Conservation (phyloP, 352 stramenopile genomes). For the Hyaloperonospora arabidopsidis region DNA sequence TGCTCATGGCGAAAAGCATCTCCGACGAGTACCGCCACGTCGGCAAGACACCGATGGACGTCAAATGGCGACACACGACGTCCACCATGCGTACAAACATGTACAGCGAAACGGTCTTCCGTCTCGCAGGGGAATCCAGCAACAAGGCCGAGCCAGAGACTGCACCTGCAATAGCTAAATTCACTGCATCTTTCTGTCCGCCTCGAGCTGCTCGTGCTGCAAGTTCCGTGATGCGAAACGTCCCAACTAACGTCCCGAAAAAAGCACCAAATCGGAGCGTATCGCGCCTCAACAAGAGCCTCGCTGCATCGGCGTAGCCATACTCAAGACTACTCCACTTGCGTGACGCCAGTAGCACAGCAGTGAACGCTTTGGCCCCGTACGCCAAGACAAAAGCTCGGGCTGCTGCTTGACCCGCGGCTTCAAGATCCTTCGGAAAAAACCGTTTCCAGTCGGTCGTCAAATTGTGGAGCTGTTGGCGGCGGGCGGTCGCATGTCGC, state of each 20-base stretch:
- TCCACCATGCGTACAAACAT: constrained; percentile 84
- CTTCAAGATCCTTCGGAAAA: constrained; percentile 42
- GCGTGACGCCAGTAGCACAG: constrained; percentile 61
- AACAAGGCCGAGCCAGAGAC: constrained; percentile 64
- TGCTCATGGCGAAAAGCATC: constrained; percentile 64
- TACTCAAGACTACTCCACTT: constrained; percentile 76
- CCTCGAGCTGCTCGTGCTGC: constrained; percentile 34
- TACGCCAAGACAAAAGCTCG: constrained; percentile 68
- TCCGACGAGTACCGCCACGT: constrained; percentile 64
- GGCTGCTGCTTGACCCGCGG: constrained; percentile 37
- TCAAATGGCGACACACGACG: constrained; percentile 65
- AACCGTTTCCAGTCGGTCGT: constrained; percentile 18
- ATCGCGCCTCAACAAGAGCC: constrained; percentile 52
- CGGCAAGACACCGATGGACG: constrained; percentile 40
- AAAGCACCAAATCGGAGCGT: constrained; percentile 77
- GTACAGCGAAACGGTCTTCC: constrained; percentile 73
- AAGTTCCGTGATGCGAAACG: constrained; percentile 62
- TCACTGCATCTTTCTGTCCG: constrained; percentile 40
- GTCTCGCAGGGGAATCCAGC: constrained; percentile 54
- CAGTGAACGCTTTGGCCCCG: constrained; percentile 76
- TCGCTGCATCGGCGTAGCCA: constrained; percentile 65
- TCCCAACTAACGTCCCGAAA: constrained; percentile 63
- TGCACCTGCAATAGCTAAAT: constrained; percentile 60
- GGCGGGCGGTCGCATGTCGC: constrained; percentile 27
- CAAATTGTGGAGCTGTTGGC: constrained; percentile 31